Base-by-base conservation (phyloP, 2,329 filamentous ascomycete species). In the Nothophaeocryptopus gaeumannii region DNA sequence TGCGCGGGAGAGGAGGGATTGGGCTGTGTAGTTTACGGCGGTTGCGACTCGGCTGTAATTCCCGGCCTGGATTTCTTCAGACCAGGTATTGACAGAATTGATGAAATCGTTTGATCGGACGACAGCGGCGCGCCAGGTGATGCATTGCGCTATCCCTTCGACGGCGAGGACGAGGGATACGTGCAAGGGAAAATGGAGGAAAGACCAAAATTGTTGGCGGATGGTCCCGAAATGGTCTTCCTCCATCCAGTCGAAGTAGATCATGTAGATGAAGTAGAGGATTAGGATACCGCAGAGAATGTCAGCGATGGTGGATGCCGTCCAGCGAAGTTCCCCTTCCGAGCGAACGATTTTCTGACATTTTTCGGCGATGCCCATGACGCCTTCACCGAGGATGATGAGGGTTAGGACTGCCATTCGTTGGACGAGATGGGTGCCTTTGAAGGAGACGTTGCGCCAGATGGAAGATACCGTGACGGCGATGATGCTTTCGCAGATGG, bases 321-420 rank as follows among this genome's bases (percentile, higher is more conserved):
- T 51, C 41, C 59, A 58, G n/a, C 49, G 41, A 1, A 53, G 31
- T 11, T 45, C 50, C 2, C 50, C 50, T 31, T 53, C 59, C 15
- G 46, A 47, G 33, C 68, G 66, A 14, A 69, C 66, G 43, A 70
- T 68, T 26, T 61, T 59, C 26, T 65, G 64, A 37, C 67, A 66
- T 39, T 64, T 59, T 32, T 56, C 63, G 59, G 62, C 64, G 33
- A 70, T 54, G 31, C 66, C 67, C 33, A 70, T 70, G 41, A 70
- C 65, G 35, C 69, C 69, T 57, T 71, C 69, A 37, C 68, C 69
- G 13, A 71, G 61, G 41, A 70, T 66, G 56, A 70, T 70, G 34
- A 71, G 60, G 1, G 68, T 70, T 3, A 71, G 62, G 1, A 71
- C 60, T n/a, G 61, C 64, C 68, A 70, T 69, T 11, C 59, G 60